phyloP scores from a whole-genome alignment of 78 protist species.

The Emiliania huxleyi region DNA sequence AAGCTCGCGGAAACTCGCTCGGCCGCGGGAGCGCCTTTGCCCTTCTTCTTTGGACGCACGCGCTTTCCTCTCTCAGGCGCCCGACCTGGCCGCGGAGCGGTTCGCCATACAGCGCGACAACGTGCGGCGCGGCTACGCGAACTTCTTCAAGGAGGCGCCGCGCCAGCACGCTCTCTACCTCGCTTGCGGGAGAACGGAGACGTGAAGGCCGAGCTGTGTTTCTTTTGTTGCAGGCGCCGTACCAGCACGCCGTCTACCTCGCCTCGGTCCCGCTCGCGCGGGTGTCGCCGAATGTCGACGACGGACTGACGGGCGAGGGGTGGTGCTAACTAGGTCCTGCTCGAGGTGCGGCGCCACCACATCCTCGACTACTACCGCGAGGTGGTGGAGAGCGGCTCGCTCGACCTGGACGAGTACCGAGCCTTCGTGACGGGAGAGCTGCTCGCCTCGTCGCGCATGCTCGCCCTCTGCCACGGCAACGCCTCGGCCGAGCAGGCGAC shows the following conservation, averaged over 20 bases:
- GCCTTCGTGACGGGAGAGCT: neutral
- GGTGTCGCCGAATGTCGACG: too few relatives aligned
- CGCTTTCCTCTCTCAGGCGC: too few relatives aligned
- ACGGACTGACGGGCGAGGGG: too few relatives aligned
- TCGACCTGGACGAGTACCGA: neutral
- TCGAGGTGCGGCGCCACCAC: neutral
- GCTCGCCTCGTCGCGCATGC: neutral
- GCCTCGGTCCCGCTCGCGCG: too few relatives aligned
- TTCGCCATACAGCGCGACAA: neutral
- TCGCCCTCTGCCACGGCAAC: neutral
- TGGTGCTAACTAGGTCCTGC: too few relatives aligned
- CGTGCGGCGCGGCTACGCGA: neutral
- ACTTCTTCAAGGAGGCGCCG: constrained; percentile 1
- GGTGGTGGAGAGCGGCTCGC: neutral
- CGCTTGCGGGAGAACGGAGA: too few relatives aligned
- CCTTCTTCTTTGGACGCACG: too few relatives aligned
- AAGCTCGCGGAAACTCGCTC: neutral
- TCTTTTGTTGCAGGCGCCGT: neutral
- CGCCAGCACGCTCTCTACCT: neutral
- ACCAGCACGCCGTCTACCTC: neutral
- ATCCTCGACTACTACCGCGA: neutral
- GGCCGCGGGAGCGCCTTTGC: too few relatives aligned
- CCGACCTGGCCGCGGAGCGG: neutral
- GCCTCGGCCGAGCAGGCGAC: too few relatives aligned
- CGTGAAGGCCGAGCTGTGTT: too few relatives aligned